Evolutionary conservation across 805 yeast species (phyloP), one percentile per base, ranked within the genome.

Genomic region (Sugiyamaella smithiae): DNA sequence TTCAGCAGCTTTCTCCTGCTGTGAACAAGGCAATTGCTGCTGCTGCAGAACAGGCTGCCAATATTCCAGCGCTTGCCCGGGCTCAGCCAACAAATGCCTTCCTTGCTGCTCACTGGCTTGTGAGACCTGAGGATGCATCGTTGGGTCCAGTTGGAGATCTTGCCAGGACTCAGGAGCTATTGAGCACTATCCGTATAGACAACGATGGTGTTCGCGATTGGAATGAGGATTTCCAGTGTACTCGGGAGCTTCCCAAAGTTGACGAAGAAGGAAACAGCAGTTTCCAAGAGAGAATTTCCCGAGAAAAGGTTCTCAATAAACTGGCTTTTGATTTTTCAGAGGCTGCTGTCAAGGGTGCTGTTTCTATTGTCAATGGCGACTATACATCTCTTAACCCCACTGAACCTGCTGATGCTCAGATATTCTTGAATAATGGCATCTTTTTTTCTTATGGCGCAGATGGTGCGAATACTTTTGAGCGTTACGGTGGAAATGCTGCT

Each of bases 141-240:
- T 55, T 65, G 36, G 25, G 63, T 17, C 60, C 59, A 33, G 48
- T 50, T 4, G 79, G 88, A 4, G 95, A 87, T 60, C 60, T 76
- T 43, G 77, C 81, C 20, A 73, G 83, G 55, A 66, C 82, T 28
- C 93, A 85, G 68, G 69, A 74, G 53, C 71, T 71, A 43, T 68
- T 81, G 38, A 59, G 67, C 37, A 76, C 78, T 54, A 86, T 86
- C 32, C 72, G 75, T 20, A 85, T 80, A 55, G 85, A 82, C 36
- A 75, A 77, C 24, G 49, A 37, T 8, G 29, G 20, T 22, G 42
- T 19, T 2, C 83, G 83, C 59, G 96, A 91, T 59, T 90, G 95
- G 86, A 89, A 89, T 65, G 96, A 85, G 56, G 97, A 93, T 58
- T 81, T 81, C 61, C 98, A 93, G 71, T 75, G 88, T 2, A 75